A percentile compares a stretch with the other conserved stretches of the same genome.
These are phyloP conservation scores for Tolypocladium inflatum DNA, from an alignment of 2,329 filamentous ascomycete species.

Conservation along the genomic window DNA sequence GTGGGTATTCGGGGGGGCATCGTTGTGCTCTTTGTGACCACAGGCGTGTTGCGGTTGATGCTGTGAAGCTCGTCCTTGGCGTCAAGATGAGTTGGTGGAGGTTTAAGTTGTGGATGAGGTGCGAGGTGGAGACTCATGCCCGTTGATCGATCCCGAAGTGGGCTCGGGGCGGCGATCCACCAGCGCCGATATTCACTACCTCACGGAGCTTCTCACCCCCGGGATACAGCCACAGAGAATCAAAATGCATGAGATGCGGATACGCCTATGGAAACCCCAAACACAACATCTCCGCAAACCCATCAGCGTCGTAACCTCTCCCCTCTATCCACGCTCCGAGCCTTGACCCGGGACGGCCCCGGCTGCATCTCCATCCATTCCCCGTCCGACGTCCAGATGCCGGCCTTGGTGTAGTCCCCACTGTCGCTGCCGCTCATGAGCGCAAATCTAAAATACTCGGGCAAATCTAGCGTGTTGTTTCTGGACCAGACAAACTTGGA, in stretches of 20 bases:
- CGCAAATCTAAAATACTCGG: slow-evolving; percentile 71
- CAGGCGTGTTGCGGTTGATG: not conserved
- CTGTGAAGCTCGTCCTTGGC: not conserved
- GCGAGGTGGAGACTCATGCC: not conserved
- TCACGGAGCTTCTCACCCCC: not conserved
- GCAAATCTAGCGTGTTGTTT: slow-evolving; percentile 30
- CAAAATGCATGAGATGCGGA: not conserved
- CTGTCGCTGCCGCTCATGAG: slow-evolving; percentile 57
- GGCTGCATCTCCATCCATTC: slow-evolving; percentile 57
- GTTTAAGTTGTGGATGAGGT: not conserved
- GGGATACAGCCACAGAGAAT: not conserved
- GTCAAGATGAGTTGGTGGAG: not conserved
- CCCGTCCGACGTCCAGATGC: slow-evolving; percentile 55
- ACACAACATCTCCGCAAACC: not conserved
- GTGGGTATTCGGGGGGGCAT: slow-evolving; percentile 43
- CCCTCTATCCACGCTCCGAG: slow-evolving; percentile 12
- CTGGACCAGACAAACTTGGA: slow-evolving; percentile 51
- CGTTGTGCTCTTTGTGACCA: not conserved
- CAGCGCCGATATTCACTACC: not conserved
- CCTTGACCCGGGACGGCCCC: slow-evolving; percentile 43
- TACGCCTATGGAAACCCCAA: not conserved
- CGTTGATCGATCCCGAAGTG: not conserved
- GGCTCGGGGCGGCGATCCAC: not conserved
- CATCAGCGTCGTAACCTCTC: slow-evolving; percentile 11
- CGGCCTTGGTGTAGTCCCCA: slow-evolving; percentile 69